A percentile compares a stretch with the other conserved stretches of the same genome.
These are phyloP conservation scores for Trifolium fragiferum DNA, from an alignment of 306 rosid genomes.

Conservation along the genomic window DNA sequence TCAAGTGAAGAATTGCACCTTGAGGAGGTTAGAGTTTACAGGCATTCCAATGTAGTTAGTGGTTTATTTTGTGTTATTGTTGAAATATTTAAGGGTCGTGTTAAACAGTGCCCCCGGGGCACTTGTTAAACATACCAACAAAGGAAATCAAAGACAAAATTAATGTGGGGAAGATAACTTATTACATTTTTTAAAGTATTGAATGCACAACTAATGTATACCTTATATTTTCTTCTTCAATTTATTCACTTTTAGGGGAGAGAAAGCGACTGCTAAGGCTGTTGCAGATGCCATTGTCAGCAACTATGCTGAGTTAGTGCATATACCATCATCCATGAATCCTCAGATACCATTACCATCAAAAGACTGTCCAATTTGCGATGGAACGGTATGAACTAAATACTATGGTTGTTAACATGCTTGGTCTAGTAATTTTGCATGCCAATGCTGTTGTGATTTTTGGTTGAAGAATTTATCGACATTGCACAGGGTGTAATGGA, in stretches of 20 bases:
- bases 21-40: conserved; percentile 58
- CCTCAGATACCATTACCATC: conserved; percentile 75
- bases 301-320: conserved; percentile 86
- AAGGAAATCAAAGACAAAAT: too few species aligned
- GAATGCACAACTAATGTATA: conserved; percentile 19
- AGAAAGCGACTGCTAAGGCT: conserved; percentile 84
- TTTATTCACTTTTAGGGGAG: conserved; percentile 70
- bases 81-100: too few species aligned
- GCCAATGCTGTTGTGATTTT: conserved; percentile 35
- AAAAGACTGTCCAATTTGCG: conserved; percentile 92
- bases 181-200: too few species aligned
- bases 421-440: conserved; percentile 31
- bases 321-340: conserved; percentile 82
- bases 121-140: too few species aligned
- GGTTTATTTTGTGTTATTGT: conserved; percentile 24
- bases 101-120: too few species aligned
- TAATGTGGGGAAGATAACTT: too few species aligned
- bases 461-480: conserved; percentile 43
- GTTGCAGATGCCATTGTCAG: conserved; percentile 85
- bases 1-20: conserved; percentile 77
- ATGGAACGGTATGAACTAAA: conserved; percentile 79
- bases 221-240: conserved; percentile 38
- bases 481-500: conserved; percentile 92
- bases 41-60: conserved; percentile 19
- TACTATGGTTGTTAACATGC: conserved; percentile 32